phyloP scores from a whole-genome alignment of 73 alveolate species.

The Paramecium octaurelia region DNA sequence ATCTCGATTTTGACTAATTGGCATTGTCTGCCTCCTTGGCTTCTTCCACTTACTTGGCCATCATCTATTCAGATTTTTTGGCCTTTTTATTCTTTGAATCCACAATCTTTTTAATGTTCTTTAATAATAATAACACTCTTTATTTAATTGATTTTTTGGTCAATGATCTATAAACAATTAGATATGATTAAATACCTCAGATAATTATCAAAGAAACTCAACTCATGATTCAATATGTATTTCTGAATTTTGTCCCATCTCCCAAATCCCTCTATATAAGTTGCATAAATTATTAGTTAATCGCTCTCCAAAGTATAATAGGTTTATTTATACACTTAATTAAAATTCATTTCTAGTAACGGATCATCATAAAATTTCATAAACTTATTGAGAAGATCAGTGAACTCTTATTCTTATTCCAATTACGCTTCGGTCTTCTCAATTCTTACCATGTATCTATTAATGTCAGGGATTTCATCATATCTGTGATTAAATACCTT shows the following conservation, averaged over 20 bases:
- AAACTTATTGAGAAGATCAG: not conserved
- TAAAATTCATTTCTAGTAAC: not conserved
- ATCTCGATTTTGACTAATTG: not conserved
- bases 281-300: not conserved
- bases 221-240: not conserved
- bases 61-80: not conserved
- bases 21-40: not conserved
- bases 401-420: not conserved
- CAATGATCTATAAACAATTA: not conserved
- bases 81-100: not conserved
- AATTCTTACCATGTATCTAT: not conserved
- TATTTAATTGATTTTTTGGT: not conserved
- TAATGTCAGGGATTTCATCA: not conserved
- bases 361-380: not conserved
- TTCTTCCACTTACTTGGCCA: not conserved
- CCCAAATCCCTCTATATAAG: not conserved
- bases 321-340: not conserved
- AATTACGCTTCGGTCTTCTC: not conserved
- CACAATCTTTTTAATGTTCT: not conserved
- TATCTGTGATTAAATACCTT: not conserved
- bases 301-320: not conserved
- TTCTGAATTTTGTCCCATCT: not conserved
- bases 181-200: not conserved
- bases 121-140: not conserved
- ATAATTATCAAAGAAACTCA: not conserved